Base-by-base conservation (phyloP, 139 green algal species). In the Asterochloris erici region DNA sequence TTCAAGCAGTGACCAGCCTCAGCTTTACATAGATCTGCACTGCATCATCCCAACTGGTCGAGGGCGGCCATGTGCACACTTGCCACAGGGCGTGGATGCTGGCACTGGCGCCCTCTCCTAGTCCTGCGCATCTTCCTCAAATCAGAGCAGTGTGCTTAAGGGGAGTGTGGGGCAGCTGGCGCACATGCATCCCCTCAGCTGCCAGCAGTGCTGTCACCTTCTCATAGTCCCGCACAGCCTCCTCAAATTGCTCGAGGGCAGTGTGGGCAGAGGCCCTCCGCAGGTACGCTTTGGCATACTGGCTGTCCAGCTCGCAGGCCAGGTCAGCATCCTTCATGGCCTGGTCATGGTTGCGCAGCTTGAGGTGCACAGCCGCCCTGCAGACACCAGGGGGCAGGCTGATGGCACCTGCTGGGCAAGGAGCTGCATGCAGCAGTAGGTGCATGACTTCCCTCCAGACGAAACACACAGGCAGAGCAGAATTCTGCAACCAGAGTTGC, bases 201-300 rank as follows among this genome's bases (percentile, higher is more conserved):
- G 38, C 38, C 38, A 54, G n/a, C 6, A 54, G 38, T 54, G 38
- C 38, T 54, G 38, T 38, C 38, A 85, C 85, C 83, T 86, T 86
- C 29, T 91, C 85, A 60, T 83, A 86, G 83, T 91, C 87, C 17
- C 75, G 74, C 19, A 89, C 73, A 54, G 87, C 87, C 21, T 82
- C 87, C 27, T 90, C 84, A 69, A 79, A 88, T 38, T 87, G 81
- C 71, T 87, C 66, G 27, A 86, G 75, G 69, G 80, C 87, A 64
- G 77, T 68, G 29, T 88, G 62, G 23, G 84, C 84, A 26, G 71
- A 47, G 0, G 84, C 84, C 14, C 87, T 77, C 9, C 87, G 82
- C 75, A 89, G 74, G 70, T 84, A 89, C 47, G 69, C 87, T 68
- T 86, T 87, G 60, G 68, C 79, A 77, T 83, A 90, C 60, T 68